A percentile compares a stretch with the other conserved stretches of the same genome.
Conservation (phyloP, 179 eudicot species). For the Drosera spatulata region DNA sequence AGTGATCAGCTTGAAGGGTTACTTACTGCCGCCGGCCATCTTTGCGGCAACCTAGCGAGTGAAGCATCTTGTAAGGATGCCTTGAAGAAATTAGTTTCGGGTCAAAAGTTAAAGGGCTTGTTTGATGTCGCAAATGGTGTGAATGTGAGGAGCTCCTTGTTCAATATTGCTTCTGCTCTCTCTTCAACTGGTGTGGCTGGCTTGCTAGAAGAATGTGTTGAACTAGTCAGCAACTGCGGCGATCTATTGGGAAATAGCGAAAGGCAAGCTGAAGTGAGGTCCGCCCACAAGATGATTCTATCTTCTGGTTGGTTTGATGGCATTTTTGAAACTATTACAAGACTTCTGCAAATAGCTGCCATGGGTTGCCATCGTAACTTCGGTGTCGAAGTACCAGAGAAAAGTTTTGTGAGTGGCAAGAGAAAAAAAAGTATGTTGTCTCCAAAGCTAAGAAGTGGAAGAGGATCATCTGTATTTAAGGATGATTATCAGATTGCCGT, state of each 20-base stretch:
- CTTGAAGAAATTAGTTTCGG: constrained; percentile 45
- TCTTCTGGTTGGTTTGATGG: constrained; percentile 55
- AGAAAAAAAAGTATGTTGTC: constrained; percentile 35
- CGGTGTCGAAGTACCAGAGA: constrained; percentile 32
- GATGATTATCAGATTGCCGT: constrained; percentile 48
- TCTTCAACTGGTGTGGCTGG: constrained; percentile 33
- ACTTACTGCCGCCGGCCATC: constrained; percentile 51
- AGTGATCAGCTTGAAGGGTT: constrained; percentile 49
- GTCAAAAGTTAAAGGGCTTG: constrained; percentile 50
- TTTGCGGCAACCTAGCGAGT: constrained; percentile 43
- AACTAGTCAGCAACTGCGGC: constrained; percentile 39
- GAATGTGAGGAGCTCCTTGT: constrained; percentile 52
- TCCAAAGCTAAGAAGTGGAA: constrained; percentile 25
- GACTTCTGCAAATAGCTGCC: constrained; percentile 44
- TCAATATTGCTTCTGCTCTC: constrained; percentile 46
- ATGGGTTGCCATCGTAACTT: constrained; percentile 37
- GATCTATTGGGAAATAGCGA: constrained; percentile 41
- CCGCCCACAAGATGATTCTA: constrained; percentile 72
- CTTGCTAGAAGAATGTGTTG: constrained; percentile 52
- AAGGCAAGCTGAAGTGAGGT: constrained; percentile 64
- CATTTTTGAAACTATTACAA: constrained; percentile 49
- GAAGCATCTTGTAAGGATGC: constrained; percentile 32
- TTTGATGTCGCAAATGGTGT: constrained; percentile 40
- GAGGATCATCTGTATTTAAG: constrained; percentile 30
- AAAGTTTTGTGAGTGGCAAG: constrained; percentile 26